Percentiles rank a stretch among this genome's conserved stretches.
These are phyloP conservation scores for Nidula microcarpa DNA, from an alignment of 768 basidiomycete genomes.

Conservation along the genomic window DNA sequence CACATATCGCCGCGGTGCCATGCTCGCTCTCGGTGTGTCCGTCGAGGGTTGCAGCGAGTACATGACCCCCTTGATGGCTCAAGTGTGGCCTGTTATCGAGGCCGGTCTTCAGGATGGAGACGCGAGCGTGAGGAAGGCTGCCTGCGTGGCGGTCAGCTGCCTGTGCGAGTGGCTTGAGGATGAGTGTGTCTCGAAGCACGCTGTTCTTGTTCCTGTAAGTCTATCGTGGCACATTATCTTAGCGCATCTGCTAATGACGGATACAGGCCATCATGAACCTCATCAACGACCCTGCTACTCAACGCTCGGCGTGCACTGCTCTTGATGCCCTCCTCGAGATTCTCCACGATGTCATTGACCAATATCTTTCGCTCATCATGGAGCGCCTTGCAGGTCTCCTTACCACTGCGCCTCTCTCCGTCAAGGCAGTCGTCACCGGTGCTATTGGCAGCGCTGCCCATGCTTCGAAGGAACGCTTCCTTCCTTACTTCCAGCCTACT, in stretches of 20 bases:
- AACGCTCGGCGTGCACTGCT: constrained; percentile 92
- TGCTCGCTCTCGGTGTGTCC: constrained; percentile 92
- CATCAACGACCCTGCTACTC: constrained; percentile 82
- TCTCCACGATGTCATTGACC: constrained; percentile 83
- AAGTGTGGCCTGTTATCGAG: constrained; percentile 95
- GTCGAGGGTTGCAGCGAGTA: constrained; percentile 98
- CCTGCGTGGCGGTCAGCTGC: constrained; percentile 95
- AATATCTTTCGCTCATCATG: constrained; percentile 94
- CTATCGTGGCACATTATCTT: constrained; percentile 1
- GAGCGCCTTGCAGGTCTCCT: constrained; percentile 85
- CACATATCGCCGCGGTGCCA: constrained; percentile 80
- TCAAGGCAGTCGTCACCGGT: constrained; percentile 94
- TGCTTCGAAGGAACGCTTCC: constrained; percentile 86
- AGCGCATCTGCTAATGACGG: constrained; percentile 1
- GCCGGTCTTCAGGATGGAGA: constrained; percentile 83
- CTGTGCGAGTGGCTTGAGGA: constrained; percentile 97
- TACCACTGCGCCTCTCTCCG: constrained; percentile 77
- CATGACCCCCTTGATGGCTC: constrained; percentile 88
- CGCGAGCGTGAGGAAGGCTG: constrained; percentile 85
- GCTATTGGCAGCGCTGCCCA: constrained; percentile 98
- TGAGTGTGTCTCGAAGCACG: constrained; percentile 82
- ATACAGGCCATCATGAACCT: constrained; percentile 83
- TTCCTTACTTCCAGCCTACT: constrained; percentile 91
- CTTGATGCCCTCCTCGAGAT: constrained; percentile 97
- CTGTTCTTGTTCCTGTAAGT: constrained; percentile 79